These are phyloP conservation scores for Suillus decipiens DNA, from an alignment of 768 basidiomycete species.

Conservation along the genomic window DNA sequence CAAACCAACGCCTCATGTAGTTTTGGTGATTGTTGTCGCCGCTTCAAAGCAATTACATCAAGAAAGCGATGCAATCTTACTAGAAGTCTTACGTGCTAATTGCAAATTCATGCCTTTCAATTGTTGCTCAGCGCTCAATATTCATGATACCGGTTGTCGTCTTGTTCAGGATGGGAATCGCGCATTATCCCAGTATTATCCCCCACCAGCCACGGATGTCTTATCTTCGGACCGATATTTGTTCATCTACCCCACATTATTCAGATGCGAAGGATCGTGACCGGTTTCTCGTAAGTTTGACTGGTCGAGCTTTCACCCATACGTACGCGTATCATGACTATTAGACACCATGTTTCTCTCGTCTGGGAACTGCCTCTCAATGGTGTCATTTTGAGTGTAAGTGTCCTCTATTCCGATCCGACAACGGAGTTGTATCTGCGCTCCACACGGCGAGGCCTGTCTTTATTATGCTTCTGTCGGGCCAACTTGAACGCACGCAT, in stretches of 20 bases:
- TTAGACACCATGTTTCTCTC: neutral
- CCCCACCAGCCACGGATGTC: neutral
- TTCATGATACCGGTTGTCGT: neutral
- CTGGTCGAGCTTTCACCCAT: neutral
- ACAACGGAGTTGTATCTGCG: neutral
- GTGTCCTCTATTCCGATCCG: too few relatives aligned
- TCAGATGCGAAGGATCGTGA: neutral
- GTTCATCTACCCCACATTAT: neutral
- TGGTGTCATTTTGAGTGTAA: neutral
- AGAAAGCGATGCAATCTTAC: neutral
- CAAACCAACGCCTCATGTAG: neutral
- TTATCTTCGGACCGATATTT: neutral
- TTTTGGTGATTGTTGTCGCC: neutral
- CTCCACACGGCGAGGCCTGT: neutral
- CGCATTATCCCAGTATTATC: neutral
- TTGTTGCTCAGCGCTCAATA: neutral
- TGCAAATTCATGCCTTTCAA: constrained; percentile 1
- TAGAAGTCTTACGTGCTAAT: neutral
- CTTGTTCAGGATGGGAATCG: neutral
- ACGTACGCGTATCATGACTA: neutral
- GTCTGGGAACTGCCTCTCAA: neutral
- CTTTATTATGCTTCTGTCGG: neutral
- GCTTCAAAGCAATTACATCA: neutral
- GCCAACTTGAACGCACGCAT: neutral
- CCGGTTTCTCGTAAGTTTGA: neutral